Evolutionary conservation across 139 green algal genomes (phyloP).

Genomic region (Auxenochlorella protothecoides): DNA sequence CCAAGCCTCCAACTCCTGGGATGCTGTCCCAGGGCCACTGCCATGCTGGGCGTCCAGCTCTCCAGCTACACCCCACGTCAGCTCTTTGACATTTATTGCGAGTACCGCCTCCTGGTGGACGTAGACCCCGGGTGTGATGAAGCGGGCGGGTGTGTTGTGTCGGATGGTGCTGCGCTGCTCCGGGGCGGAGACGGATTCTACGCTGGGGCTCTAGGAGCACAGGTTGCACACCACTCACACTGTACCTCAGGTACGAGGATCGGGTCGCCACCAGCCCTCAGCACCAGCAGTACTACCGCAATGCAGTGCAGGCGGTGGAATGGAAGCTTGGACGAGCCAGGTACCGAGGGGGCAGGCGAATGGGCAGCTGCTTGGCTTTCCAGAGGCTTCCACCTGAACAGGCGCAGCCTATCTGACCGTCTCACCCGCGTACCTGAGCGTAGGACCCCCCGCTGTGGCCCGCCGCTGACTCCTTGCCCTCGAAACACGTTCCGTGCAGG

Average conservation of each 20-base stretch:
- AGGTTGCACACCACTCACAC: too few relatives aligned
- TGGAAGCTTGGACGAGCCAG: conserved; percentile 4
- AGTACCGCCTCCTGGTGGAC: conserved; percentile 21
- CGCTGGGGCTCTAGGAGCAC: not conserved
- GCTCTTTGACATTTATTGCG: conserved; percentile 21
- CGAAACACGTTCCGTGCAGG: not conserved
- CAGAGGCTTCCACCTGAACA: too few relatives aligned
- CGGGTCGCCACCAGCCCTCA: conserved; percentile 1
- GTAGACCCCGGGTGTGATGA: conserved; percentile 10
- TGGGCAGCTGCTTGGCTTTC: not conserved
- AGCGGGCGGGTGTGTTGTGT: not conserved
- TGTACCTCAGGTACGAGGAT: conserved; percentile 10
- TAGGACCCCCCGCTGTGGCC: too few relatives aligned
- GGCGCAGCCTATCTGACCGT: too few relatives aligned
- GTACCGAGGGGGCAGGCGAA: not conserved
- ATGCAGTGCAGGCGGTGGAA: conserved; percentile 5
- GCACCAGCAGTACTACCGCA: conserved; percentile 12
- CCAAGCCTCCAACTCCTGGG: not conserved
- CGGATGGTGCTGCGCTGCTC: not conserved
- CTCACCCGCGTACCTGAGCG: too few relatives aligned
- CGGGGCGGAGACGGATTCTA: not conserved
- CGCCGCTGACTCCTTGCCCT: too few relatives aligned
- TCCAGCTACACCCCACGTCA: conserved; percentile 1
- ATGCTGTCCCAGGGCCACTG: conserved; percentile 5
- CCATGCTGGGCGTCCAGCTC: too few relatives aligned